Percentiles rank a stretch among this genome's conserved stretches.
Evolutionary conservation across 1,284 basidiomycete genomes (phyloP).

Genomic region (Sphagnurus paluster): DNA sequence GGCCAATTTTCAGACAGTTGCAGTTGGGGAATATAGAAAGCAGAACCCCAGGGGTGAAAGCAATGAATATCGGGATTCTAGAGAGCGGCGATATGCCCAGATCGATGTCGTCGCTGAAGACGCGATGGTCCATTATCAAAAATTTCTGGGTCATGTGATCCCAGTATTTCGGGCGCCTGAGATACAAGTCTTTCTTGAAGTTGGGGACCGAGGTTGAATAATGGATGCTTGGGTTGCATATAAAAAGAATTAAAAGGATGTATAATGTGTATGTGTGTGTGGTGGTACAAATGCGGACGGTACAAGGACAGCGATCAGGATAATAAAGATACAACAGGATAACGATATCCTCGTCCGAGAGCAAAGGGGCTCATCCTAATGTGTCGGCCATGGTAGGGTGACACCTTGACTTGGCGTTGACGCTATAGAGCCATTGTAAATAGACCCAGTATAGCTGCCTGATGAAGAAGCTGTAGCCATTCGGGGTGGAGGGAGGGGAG

Average conservation of each 20-base stretch:
- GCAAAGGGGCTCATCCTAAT: conserved; percentile 12
- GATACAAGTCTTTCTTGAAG: too few relatives aligned
- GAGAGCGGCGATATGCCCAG: conserved; percentile 1
- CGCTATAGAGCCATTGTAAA: conserved; percentile 31
- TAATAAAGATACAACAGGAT: conserved; percentile 14
- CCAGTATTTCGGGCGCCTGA: too few relatives aligned
- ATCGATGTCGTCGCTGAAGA: conserved; percentile 10
- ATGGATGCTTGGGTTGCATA: too few relatives aligned
- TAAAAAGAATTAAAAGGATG: conserved; percentile 3
- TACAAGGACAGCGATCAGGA: conserved; percentile 4
- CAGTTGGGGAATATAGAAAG: background rate
- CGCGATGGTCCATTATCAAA: conserved; percentile 12
- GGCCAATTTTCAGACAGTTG: background rate
- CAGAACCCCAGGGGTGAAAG: background rate
- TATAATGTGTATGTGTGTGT: conserved; percentile 15
- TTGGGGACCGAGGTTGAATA: too few relatives aligned
- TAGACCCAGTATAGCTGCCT: conserved; percentile 36
- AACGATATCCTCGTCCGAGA: background rate
- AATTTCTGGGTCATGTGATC: conserved; percentile 19
- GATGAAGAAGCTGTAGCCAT: conserved; percentile 28
- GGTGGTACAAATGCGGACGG: conserved; percentile 18
- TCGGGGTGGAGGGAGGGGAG: conserved; percentile 28
- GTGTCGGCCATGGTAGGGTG: conserved; percentile 15
- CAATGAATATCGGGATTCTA: background rate
- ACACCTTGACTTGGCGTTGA: conserved; percentile 29